Conservation (phyloP, 495 filamentous ascomycete species). For the Penicillium parvum region DNA sequence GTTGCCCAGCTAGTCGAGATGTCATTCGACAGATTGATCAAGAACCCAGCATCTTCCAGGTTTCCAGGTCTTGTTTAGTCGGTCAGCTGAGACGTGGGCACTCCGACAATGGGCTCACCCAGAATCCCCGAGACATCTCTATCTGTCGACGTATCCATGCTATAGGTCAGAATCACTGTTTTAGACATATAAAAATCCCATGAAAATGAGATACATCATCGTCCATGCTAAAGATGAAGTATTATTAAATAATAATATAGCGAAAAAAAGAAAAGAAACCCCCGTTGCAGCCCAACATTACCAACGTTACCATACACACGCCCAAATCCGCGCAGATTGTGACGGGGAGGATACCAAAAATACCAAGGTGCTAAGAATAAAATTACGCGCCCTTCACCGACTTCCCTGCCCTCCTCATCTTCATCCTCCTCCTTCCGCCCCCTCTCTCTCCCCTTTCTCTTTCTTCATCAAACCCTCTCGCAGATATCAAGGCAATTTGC, state of each 20-base stretch:
- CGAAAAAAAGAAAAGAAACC: background rate
- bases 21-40: background rate
- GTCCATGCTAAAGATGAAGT: too few relatives aligned
- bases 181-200: too few relatives aligned
- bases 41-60: background rate
- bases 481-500: slow-evolving; percentile 36
- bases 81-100: slow-evolving; percentile 7
- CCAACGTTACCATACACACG: slow-evolving; percentile 11
- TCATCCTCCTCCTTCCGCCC: slow-evolving; percentile 17
- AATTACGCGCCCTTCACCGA: slow-evolving; percentile 30
- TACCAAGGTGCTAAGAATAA: too few relatives aligned
- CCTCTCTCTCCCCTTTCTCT: slow-evolving; percentile 18
- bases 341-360: too few relatives aligned
- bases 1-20: background rate
- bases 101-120: slow-evolving; percentile 4
- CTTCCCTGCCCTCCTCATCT: slow-evolving; percentile 21
- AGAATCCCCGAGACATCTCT: slow-evolving; percentile 1
- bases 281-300: slow-evolving; percentile 20
- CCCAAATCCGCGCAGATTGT: too few relatives aligned
- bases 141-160: background rate
- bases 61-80: background rate
- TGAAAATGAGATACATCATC: too few relatives aligned
- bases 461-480: slow-evolving; percentile 7
- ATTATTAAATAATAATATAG: background rate
- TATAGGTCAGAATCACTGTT: too few relatives aligned